Percentiles rank a stretch among this genome's conserved stretches.
These are phyloP conservation scores for Neurospora sp. DNA, from an alignment of 495 filamentous ascomycete genomes.

Conservation along the genomic window DNA sequence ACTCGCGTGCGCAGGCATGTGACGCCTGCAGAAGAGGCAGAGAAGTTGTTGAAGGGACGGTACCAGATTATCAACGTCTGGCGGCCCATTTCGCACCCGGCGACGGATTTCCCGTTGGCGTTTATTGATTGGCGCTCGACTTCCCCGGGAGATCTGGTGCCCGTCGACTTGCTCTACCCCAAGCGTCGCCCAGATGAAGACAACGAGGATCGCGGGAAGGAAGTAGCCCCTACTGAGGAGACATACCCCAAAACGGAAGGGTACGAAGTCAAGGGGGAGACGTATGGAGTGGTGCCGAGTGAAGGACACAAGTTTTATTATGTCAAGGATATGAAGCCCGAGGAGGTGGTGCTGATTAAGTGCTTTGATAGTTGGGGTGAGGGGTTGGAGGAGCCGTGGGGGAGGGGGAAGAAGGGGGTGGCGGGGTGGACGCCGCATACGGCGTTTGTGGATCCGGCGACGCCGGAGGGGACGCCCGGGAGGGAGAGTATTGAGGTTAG, in stretches of 20 bases:
- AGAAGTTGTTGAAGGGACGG: slow-evolving; percentile 47
- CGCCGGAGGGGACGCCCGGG: slow-evolving; percentile 45
- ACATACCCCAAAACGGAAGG: slow-evolving; percentile 22
- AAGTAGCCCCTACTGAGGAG: slow-evolving; percentile 17
- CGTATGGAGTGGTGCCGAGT: slow-evolving; percentile 53
- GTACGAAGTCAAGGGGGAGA: slow-evolving; percentile 50
- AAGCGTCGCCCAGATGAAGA: slow-evolving; percentile 33
- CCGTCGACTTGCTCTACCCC: slow-evolving; percentile 65
- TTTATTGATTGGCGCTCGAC: slow-evolving; percentile 58
- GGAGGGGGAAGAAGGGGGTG: slow-evolving; percentile 30
- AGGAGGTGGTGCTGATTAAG: slow-evolving; percentile 71
- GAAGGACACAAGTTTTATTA: slow-evolving; percentile 62
- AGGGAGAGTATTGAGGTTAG: slow-evolving; percentile 84
- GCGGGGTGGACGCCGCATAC: slow-evolving; percentile 70
- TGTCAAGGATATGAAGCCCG: slow-evolving; percentile 66
- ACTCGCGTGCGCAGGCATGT: slow-evolving; percentile 59
- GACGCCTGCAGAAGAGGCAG: slow-evolving; percentile 35
- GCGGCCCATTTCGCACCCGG: slow-evolving; percentile 59
- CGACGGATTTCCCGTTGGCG: slow-evolving; percentile 58
- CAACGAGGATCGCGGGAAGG: slow-evolving; percentile 32
- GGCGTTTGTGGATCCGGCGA: slow-evolving; percentile 67
- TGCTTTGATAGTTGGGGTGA: slow-evolving; percentile 67
- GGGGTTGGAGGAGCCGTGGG: slow-evolving; percentile 25
- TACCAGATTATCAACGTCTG: slow-evolving; percentile 82
- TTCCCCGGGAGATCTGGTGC: slow-evolving; percentile 52